Base-by-base conservation (phyloP, 306 rosid genomes). In the Carpinus fangiana region DNA sequence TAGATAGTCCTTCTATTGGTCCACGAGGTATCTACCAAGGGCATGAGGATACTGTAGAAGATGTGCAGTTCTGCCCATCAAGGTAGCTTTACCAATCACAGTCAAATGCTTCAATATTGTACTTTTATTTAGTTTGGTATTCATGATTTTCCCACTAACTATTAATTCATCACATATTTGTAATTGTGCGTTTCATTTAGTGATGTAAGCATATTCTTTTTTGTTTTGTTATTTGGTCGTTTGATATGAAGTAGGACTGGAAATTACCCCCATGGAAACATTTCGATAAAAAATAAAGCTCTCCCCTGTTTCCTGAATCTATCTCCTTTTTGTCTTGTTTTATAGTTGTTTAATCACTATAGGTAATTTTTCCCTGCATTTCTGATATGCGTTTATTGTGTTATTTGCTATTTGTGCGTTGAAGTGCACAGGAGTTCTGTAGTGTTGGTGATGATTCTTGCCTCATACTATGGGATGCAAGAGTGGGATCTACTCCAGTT, bases 381-480 rank as follows among this genome's bases (percentile, higher is more conserved):
- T 75, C 72, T 65, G 31, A 83, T 55, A 8, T 3, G 59, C 12
- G 21, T 2, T 59, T 48, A 48, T 11, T 12, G 52, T 48, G 13
- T 46, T 68, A n/a, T 61, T 38, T 68, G 51, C 64, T 70, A 21
- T 45, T 36, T 67, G 12, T 70, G 79, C 55, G 57, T 52, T 75
- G 88, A 85, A 92, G 97, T 81, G 89, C 98, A 34, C 98, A 96
- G 94, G 99, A 96, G 84, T 93, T 96, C 84, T 93, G 99, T 85
- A 96, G 99, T 51, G 99, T 96, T 72, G 99, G 99, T 68, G 99
- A 93, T 69, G 99, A 96, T 84, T 90, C 99, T 59, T 90, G 99
- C 83, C 99, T 96, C 81, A 90, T 96, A 76, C 85, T 96, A 47
- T 96, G 99, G 99, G 99, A 96, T 89, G 98, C 99, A 43, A 93